Conservation (phyloP, 2,329 filamentous ascomycete genomes). For the Epichloe festucae region DNA sequence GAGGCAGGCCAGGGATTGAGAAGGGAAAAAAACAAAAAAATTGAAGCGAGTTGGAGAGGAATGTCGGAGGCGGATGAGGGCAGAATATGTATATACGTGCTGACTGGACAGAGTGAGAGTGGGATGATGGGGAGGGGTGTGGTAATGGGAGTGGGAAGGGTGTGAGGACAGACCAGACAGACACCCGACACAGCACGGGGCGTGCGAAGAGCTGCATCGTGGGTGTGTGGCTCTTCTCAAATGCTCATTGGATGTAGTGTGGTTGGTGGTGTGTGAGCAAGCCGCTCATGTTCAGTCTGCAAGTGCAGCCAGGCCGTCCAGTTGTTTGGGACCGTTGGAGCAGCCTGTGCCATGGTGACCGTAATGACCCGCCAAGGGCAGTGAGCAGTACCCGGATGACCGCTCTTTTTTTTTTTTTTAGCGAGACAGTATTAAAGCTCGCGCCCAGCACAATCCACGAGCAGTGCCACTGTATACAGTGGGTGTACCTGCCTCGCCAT, state of each 20-base stretch:
- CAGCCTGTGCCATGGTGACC: background rate
- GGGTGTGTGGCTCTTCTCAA: background rate
- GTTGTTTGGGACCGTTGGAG: no score
- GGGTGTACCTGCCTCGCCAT: background rate
- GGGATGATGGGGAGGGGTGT: background rate
- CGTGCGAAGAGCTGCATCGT: background rate
- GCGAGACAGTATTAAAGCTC: no score
- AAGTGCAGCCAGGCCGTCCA: no score
- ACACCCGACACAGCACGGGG: background rate
- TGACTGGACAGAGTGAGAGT: no score
- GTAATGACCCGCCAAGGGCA: background rate
- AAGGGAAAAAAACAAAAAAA: slow-evolving; percentile 1
- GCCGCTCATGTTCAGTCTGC: background rate
- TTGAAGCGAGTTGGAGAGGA: slow-evolving; percentile 1
- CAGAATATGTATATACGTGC: slow-evolving; percentile 10
- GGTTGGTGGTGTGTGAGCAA: slow-evolving; percentile 3
- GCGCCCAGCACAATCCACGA: no score
- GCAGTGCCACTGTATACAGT: no score
- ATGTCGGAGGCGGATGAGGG: slow-evolving; percentile 9
- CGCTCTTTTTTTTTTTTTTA: background rate
- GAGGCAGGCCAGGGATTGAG: background rate
- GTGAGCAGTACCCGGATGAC: background rate
- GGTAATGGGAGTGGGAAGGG: slow-evolving; percentile 1
- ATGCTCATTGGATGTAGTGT: background rate
- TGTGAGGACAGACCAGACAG: background rate